phyloP scores from a whole-genome alignment of 129 eudicot species.

The Dittrichia graveolens region DNA sequence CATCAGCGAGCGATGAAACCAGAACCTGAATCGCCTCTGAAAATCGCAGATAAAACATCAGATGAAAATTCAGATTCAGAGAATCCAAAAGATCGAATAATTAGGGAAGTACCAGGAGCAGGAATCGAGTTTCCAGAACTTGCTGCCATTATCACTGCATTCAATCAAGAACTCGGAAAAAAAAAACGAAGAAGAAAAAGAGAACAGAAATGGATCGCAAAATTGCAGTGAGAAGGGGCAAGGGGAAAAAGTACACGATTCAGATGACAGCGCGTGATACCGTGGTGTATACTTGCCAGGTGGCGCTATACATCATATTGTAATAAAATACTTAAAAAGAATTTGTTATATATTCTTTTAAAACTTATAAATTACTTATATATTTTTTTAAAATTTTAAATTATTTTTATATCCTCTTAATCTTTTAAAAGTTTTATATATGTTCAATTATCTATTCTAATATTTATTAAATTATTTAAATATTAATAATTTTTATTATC shows the following conservation, averaged over 20 bases:
- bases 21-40: slow-evolving; percentile 94
- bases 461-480: too few relatives aligned
- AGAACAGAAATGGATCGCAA: slow-evolving; percentile 54
- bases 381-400: too few relatives aligned
- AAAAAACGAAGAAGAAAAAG: neutral
- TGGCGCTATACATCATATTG: neutral
- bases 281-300: slow-evolving; percentile 26
- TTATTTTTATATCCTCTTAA: too few relatives aligned
- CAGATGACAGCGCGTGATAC: slow-evolving; percentile 35
- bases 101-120: slow-evolving; percentile 60
- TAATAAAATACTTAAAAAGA: too few relatives aligned
- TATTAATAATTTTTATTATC: too few relatives aligned
- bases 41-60: slow-evolving; percentile 2
- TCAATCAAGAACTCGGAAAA: slow-evolving; percentile 6
- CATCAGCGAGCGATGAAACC: slow-evolving; percentile 84
- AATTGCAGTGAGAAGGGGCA: slow-evolving; percentile 14
- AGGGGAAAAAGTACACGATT: neutral
- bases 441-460: too few relatives aligned
- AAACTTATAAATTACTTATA: too few relatives aligned
- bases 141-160: slow-evolving; percentile 49
- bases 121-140: slow-evolving; percentile 75
- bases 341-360: too few relatives aligned
- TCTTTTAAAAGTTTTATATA: too few relatives aligned
- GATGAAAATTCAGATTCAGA: neutral
- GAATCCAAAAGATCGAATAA: neutral